A percentile compares a stretch with the other conserved stretches of the same genome.
Evolutionary conservation across 768 basidiomycete genomes (phyloP).

Genomic region (Dendrothele bispora): DNA sequence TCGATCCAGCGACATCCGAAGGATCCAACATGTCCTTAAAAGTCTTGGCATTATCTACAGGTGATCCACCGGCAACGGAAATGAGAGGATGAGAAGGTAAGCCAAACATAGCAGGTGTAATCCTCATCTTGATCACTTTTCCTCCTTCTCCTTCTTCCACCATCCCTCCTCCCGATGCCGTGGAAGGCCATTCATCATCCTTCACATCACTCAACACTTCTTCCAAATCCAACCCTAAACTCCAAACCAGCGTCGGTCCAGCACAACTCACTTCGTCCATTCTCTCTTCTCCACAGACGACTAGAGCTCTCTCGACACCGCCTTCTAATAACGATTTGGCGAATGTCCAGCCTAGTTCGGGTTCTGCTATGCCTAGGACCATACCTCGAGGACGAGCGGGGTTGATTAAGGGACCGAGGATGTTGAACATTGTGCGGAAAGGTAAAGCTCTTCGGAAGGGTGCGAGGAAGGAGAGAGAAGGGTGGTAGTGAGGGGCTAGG

Average conservation of each 20-base stretch:
- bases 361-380: constrained; percentile 91
- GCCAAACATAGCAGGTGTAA: constrained; percentile 80
- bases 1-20: too few relatives aligned
- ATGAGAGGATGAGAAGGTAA: constrained; percentile 67
- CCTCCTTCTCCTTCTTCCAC: constrained; percentile 76
- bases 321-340: constrained; percentile 70
- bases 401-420: constrained; percentile 92
- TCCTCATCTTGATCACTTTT: constrained; percentile 54
- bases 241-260: constrained; percentile 85
- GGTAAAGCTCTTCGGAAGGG: constrained; percentile 86
- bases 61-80: constrained; percentile 69
- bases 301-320: constrained; percentile 82
- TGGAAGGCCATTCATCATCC: too few relatives aligned
- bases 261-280: constrained; percentile 96
- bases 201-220: too few relatives aligned
- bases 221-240: too few relatives aligned
- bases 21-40: constrained; percentile 68
- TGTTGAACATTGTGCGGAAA: constrained; percentile 96
- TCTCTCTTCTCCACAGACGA: constrained; percentile 90
- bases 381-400: constrained; percentile 84
- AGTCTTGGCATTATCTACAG: constrained; percentile 77
- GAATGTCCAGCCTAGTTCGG: constrained; percentile 78
- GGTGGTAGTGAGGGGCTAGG: constrained; percentile 93
- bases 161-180: too few relatives aligned
- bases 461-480: constrained; percentile 75